Evolutionary conservation across 2,329 filamentous ascomycete species (phyloP), one percentile per base, ranked within the genome.

Genomic region (Decorospora gaudefroyi): DNA sequence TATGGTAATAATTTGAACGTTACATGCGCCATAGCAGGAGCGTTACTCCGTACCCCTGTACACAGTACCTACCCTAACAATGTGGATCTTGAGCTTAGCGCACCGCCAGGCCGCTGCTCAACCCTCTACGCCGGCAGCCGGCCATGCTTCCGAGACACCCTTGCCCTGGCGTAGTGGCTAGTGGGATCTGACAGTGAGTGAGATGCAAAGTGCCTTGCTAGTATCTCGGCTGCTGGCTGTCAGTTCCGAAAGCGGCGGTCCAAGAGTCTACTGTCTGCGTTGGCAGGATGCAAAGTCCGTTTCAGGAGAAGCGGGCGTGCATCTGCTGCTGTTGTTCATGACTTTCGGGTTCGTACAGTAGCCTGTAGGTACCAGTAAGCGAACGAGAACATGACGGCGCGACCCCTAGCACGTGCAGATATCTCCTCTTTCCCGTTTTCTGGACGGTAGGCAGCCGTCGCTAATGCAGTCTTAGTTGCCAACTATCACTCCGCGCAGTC

Each of bases 391-490:
- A 40, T 28, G 28, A 46, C 51, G 46, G 53, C 44, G 52, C 15
- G 40, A 45, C 25, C 53, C n/a, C 57, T 42, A 35, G 50, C 40
- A 46, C 40, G 32, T 57, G 45, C 55, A 58, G 42, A 30, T 41
- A 46, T 31, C 34, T 41, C 35, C 46, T 43, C 41, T 53, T 52
- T 57, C 54, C 52, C 40, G 48, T 32, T 38, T 45, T 45, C 42
- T 49, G 53, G 45, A 49, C 42, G 43, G 49, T 33, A 55, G 29
- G 27, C 26, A 44, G 48, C 40, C 42, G 45, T 46, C 57, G 52
- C 60, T 62, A 60, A 62, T 57, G 57, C 56, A 53, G 23, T 49
- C 25, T n/a, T 41, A 33, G 23, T 35, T 46, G 47, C 43, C 33
- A 51, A 37, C 27, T 44, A 34, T 43, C 33, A 54, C 42, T 42